phyloP scores from a whole-genome alignment of 2,329 filamentous ascomycete genomes.

The Diaporthe eres region DNA sequence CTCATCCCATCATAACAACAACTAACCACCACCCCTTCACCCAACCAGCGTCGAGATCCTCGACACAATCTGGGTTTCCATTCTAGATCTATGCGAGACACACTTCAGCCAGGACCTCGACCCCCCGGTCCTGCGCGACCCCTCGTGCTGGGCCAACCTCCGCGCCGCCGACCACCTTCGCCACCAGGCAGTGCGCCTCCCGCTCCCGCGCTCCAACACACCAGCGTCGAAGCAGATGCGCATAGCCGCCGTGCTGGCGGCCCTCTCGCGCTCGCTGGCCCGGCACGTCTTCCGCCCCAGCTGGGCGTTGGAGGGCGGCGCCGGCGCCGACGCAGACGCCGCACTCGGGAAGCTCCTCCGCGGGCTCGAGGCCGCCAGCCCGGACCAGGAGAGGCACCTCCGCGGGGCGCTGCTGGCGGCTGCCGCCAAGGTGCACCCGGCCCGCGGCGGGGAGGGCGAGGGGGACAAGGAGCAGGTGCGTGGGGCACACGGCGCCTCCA shows the following conservation, averaged over 20 bases:
- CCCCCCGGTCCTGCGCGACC: constrained; percentile 48
- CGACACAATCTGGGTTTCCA: constrained; percentile 53
- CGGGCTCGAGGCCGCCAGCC: constrained; percentile 49
- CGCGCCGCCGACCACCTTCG: constrained; percentile 51
- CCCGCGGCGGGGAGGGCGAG: not conserved
- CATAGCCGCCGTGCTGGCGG: constrained; percentile 51
- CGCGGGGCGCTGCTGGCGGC: constrained; percentile 50
- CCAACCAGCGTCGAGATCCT: constrained; percentile 48
- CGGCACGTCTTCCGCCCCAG: constrained; percentile 53
- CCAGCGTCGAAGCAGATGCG: constrained; percentile 54
- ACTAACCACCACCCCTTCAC: not conserved
- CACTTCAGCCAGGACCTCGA: constrained; percentile 53
- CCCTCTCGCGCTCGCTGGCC: constrained; percentile 52
- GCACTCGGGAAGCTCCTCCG: constrained; percentile 51
- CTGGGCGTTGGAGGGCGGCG: constrained; percentile 48
- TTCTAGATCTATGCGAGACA: constrained; percentile 50
- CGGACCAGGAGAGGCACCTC: constrained; percentile 49
- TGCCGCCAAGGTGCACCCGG: too few relatives aligned
- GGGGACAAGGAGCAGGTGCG: too few relatives aligned
- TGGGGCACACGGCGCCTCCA: constrained; percentile 16
- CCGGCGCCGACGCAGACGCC: constrained; percentile 44
- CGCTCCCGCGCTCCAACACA: constrained; percentile 53
- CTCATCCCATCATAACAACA: not conserved
- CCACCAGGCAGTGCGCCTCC: constrained; percentile 49
- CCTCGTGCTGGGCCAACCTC: constrained; percentile 53